These are phyloP conservation scores for Phytophthora pisi DNA, from an alignment of 352 stramenopile species.

Conservation along the genomic window DNA sequence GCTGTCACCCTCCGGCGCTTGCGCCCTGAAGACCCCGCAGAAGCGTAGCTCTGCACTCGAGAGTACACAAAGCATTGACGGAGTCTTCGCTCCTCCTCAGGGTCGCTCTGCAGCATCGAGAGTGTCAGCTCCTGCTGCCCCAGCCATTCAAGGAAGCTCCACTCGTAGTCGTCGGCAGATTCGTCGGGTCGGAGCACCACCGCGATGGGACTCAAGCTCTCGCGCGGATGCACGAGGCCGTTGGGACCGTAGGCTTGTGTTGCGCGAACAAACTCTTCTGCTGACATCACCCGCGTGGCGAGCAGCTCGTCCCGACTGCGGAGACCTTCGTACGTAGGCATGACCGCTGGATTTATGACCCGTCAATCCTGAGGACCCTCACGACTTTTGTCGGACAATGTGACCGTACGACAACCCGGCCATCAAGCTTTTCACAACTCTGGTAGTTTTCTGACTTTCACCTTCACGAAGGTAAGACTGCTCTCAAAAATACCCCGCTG, in stretches of 20 bases:
- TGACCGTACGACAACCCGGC: not conserved
- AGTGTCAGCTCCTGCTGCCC: not conserved
- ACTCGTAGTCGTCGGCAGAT: not conserved
- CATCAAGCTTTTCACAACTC: no score
- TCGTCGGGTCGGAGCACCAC: not conserved
- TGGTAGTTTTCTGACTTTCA: not conserved
- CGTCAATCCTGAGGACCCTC: not conserved
- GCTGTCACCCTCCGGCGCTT: not conserved
- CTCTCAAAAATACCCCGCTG: no score
- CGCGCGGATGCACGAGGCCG: not conserved
- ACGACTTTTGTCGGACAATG: not conserved
- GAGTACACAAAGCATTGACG: not conserved
- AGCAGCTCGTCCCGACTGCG: not conserved
- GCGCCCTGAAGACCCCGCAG: not conserved
- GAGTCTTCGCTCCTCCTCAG: not conserved
- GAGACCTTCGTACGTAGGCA: not conserved
- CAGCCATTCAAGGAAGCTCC: not conserved
- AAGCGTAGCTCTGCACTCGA: not conserved
- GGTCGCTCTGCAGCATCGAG: not conserved
- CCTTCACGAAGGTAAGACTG: no score
- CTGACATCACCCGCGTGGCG: not conserved
- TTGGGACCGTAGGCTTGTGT: not conserved
- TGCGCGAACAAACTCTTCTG: not conserved
- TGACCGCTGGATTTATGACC: not conserved
- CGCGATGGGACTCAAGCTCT: not conserved